Evolutionary conservation across 768 basidiomycete species (phyloP).

Genomic region (Suillus ampliporus): DNA sequence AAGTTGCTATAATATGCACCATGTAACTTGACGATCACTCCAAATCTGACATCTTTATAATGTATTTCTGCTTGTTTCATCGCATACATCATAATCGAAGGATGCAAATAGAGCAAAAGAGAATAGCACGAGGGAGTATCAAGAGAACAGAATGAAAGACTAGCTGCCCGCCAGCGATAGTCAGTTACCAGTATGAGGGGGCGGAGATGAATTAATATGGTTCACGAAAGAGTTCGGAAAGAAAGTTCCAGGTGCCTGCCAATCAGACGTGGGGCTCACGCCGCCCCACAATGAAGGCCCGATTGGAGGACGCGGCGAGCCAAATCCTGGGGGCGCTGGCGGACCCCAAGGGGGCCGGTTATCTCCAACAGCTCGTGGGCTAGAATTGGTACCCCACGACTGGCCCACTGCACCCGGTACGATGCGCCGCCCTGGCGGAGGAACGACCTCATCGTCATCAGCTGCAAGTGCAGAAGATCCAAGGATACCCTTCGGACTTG

Average conservation of each 20-base stretch:
- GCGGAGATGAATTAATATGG: conserved; percentile 56
- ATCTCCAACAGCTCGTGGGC: conserved; percentile 50
- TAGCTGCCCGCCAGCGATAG: conserved; percentile 16
- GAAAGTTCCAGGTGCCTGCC: conserved; percentile 55
- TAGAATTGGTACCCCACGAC: conserved; percentile 53
- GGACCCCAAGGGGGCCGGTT: conserved; percentile 54
- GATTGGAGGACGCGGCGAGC: conserved; percentile 41
- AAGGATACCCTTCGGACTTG: conserved; percentile 67
- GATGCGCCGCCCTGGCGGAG: conserved; percentile 51
- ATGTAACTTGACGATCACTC: conserved; percentile 17
- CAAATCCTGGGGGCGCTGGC: conserved; percentile 43
- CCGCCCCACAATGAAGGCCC: conserved; percentile 49
- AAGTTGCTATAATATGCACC: conserved; percentile 68
- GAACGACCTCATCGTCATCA: conserved; percentile 81
- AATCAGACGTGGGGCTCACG: conserved; percentile 47
- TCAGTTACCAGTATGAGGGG: conserved; percentile 43
- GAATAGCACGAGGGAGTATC: conserved; percentile 20
- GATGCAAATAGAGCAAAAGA: conserved; percentile 34
- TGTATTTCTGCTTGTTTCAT: conserved; percentile 41
- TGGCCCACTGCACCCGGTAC: conserved; percentile 48
- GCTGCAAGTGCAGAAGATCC: conserved; percentile 81
- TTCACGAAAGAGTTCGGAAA: conserved; percentile 54
- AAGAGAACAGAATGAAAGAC: conserved; percentile 12
- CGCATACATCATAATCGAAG: conserved; percentile 20
- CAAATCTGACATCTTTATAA: conserved; percentile 40